phyloP scores from a whole-genome alignment of 768 basidiomycete species.

The Thelephora ganbajun region DNA sequence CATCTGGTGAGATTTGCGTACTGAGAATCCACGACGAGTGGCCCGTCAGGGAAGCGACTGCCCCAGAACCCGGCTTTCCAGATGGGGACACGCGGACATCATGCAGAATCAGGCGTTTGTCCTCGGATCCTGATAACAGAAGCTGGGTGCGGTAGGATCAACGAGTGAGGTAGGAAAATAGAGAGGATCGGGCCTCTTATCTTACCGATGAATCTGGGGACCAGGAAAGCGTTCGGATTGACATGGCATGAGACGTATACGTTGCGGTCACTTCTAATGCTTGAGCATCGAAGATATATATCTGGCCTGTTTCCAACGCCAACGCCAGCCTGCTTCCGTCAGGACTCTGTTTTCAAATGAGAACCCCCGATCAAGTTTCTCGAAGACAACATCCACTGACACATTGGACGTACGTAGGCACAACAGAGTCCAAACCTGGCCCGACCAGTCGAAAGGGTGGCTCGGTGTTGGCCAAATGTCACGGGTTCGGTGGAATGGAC shows the following conservation, averaged over 20 bases:
- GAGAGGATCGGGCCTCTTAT: constrained; percentile 25
- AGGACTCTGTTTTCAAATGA: constrained; percentile 52
- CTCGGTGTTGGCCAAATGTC: constrained; percentile 53
- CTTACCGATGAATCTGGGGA: constrained; percentile 77
- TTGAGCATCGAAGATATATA: constrained; percentile 75
- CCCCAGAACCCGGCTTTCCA: constrained; percentile 49
- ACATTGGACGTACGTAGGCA: constrained; percentile 37
- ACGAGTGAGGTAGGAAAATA: not conserved
- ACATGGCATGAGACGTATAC: constrained; percentile 83
- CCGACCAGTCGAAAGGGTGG: constrained; percentile 49
- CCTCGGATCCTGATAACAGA: constrained; percentile 82
- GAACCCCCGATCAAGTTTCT: not conserved
- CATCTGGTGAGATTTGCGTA: constrained; percentile 71
- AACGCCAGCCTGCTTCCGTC: constrained; percentile 75
- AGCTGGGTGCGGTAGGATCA: constrained; percentile 30
- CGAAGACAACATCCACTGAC: constrained; percentile 4
- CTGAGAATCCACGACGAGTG: constrained; percentile 89
- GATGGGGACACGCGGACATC: constrained; percentile 66
- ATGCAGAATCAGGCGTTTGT: constrained; percentile 81
- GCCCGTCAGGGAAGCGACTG: constrained; percentile 75
- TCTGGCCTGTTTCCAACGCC: constrained; percentile 76
- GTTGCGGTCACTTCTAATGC: constrained; percentile 48
- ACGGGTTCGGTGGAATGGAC: constrained; percentile 56
- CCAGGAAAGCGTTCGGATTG: constrained; percentile 80
- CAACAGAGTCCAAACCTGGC: constrained; percentile 70